phyloP scores from a whole-genome alignment of 768 basidiomycete genomes.

The Rhizopogon vinicolor region DNA sequence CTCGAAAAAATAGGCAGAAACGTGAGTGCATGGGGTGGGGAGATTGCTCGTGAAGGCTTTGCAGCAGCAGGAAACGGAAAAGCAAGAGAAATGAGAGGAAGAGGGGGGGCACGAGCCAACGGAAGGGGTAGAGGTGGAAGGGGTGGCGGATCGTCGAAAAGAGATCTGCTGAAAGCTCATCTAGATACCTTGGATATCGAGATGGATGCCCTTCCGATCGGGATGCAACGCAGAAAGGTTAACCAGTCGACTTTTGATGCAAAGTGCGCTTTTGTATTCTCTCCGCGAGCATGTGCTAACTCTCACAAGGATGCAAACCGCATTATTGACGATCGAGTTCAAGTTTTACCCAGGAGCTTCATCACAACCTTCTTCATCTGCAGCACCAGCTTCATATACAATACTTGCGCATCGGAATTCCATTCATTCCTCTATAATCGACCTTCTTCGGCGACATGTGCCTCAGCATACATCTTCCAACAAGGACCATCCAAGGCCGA shows the following conservation, averaged over 20 bases:
- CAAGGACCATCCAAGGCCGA: conserved; percentile 32
- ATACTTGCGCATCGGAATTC: conserved; percentile 64
- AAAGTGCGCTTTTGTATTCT: conserved; percentile 48
- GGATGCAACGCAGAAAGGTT: conserved; percentile 73
- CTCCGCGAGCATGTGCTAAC: conserved; percentile 10
- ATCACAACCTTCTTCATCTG: conserved; percentile 33
- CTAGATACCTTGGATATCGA: conserved; percentile 66
- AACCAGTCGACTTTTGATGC: conserved; percentile 85
- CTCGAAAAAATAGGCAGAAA: conserved; percentile 79
- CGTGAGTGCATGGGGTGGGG: conserved; percentile 67
- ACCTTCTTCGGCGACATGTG: conserved; percentile 44
- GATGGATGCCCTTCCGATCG: conserved; percentile 70
- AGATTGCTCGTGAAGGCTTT: conserved; percentile 64
- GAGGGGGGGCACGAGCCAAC: conserved; percentile 20
- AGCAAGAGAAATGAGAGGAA: conserved; percentile 12
- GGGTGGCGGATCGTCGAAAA: conserved; percentile 40
- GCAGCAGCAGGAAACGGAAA: conserved; percentile 22
- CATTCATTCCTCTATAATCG: conserved; percentile 42
- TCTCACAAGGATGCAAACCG: conserved; percentile 54
- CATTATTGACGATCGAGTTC: conserved; percentile 70
- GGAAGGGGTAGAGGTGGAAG: conserved; percentile 27
- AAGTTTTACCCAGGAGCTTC: conserved; percentile 55
- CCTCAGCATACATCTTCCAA: conserved; percentile 13
- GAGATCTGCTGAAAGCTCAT: conserved; percentile 63
- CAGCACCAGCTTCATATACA: conserved; percentile 36